Evolutionary conservation across 1,284 basidiomycete species (phyloP), one percentile per base, ranked within the genome.

Genomic region (Serendipita sp.): DNA sequence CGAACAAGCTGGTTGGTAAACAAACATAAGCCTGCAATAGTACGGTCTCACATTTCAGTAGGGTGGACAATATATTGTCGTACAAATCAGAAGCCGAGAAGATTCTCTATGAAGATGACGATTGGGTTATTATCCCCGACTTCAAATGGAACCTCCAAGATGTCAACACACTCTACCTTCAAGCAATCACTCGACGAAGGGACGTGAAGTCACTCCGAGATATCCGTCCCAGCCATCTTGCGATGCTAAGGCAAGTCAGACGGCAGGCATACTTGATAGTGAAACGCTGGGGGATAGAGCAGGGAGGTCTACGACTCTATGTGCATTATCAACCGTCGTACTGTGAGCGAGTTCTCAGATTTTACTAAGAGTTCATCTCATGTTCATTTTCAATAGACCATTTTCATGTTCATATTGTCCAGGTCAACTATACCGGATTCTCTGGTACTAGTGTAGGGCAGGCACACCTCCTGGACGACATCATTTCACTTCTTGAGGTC

Each of bases 321-420:
- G 75, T 98, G 30, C 95, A 99, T 71, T 98, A 99, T 71, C 94
- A 97, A 71, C 95, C 95, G 0, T 91, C 86, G 44, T 98, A 97
- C 71, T 98, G 94, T 95, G 66, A 70, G 90, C 78, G 3, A 0
- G 26, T 64, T 38, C n/a, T 41, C 26, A 10, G 4, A 60, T 38
- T 58, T 58, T 55, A 34, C 38, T 38, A 5, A 8, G 47, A 13
- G 8, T 13, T 15, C 22, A 60, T 62, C 17, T 43, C 60, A 13
- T 43, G 26, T 26, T 13, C 34, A 49, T 26, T 44, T 42, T 13
- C 44, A 3, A 12, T 66, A 94, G 93, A 96, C 72, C 94, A 95
- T 69, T 89, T 96, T 69, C 93, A 96, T 68, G 91, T 99, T 0
- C 96, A 99, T 69, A 87, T 98, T 62, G 89, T 95, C 4, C 87